Conservation (phyloP, 1,139 yeast species). For the Protomyces arabidopsidicola region DNA sequence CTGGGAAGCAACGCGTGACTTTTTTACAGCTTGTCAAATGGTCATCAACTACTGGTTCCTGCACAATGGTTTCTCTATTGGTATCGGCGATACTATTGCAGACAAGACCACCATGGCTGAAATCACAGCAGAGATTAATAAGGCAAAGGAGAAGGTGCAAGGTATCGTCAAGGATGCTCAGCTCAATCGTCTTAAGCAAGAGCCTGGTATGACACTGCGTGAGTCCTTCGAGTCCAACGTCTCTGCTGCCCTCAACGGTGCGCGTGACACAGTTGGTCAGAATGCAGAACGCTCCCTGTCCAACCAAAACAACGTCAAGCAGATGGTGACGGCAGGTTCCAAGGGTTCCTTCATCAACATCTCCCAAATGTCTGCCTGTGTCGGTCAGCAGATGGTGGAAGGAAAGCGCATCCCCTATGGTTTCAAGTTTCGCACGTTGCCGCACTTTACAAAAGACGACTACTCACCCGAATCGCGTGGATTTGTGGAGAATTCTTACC, state of each 20-base stretch:
- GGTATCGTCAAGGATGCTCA: conserved; percentile 91
- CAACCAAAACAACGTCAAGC: conserved; percentile 91
- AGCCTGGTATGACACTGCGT: conserved; percentile 99
- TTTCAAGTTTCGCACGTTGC: conserved; percentile 89
- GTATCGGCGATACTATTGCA: conserved; percentile 99
- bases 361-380: conserved; percentile 99
- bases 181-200: conserved; percentile 78
- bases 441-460: conserved; percentile 97
- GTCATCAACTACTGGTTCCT: conserved; percentile 94
- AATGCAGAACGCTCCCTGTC: conserved; percentile 95
- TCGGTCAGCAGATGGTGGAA: conserved; percentile 98
- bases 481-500: conserved; percentile 92
- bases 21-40: conserved; percentile 89
- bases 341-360: conserved; percentile 98
- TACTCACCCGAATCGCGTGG: conserved; percentile 98
- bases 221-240: conserved; percentile 98
- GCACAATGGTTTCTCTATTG: conserved; percentile 95
- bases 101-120: conserved; percentile 93
- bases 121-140: conserved; percentile 86
- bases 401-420: conserved; percentile 99
- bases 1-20: conserved; percentile 78
- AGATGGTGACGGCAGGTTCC: conserved; percentile 98
- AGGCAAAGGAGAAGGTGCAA: conserved; percentile 88
- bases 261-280: conserved; percentile 99
- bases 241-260: conserved; percentile 89